These are phyloP conservation scores for Yamadazyma epiphylla DNA, from an alignment of 1,139 yeast species.

Conservation along the genomic window DNA sequence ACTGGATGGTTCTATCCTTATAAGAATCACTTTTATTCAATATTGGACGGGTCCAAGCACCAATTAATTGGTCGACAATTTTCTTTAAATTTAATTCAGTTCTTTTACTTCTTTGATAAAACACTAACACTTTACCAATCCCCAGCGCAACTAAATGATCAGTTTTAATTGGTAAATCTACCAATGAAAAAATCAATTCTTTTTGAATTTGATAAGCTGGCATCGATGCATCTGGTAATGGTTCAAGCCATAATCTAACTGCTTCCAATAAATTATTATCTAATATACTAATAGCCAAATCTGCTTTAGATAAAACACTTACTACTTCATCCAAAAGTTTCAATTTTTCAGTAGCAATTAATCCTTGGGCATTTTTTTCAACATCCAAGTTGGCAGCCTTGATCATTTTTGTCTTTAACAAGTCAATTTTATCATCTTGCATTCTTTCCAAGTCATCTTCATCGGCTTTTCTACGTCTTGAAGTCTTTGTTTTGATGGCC, in stretches of 20 bases:
- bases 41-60: conserved; percentile 98
- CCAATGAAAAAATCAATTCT: conserved; percentile 71
- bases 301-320: conserved; percentile 73
- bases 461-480: conserved; percentile 59
- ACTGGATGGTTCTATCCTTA: conserved; percentile 77
- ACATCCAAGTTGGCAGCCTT: conserved; percentile 89
- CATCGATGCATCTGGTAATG: conserved; percentile 94
- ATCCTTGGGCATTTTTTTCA: conserved; percentile 71
- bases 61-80: conserved; percentile 84
- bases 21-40: conserved; percentile 94
- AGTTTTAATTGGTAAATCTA: conserved; percentile 84
- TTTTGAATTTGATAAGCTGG: conserved; percentile 97
- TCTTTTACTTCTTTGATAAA: conserved; percentile 85
- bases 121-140: conserved; percentile 88
- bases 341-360: conserved; percentile 84
- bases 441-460: conserved; percentile 92
- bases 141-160: conserved; percentile 94
- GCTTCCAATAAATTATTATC: conserved; percentile 94
- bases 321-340: conserved; percentile 77
- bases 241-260: conserved; percentile 95
- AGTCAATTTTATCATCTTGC: conserved; percentile 87
- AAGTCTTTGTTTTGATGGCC: conserved; percentile 65
- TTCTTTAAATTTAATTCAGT: conserved; percentile 86
- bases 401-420: conserved; percentile 85
- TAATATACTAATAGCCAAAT: conserved; percentile 84